Evolutionary conservation across 2,329 filamentous ascomycete genomes (phyloP).

Genomic region (Penicillium concentricum): DNA sequence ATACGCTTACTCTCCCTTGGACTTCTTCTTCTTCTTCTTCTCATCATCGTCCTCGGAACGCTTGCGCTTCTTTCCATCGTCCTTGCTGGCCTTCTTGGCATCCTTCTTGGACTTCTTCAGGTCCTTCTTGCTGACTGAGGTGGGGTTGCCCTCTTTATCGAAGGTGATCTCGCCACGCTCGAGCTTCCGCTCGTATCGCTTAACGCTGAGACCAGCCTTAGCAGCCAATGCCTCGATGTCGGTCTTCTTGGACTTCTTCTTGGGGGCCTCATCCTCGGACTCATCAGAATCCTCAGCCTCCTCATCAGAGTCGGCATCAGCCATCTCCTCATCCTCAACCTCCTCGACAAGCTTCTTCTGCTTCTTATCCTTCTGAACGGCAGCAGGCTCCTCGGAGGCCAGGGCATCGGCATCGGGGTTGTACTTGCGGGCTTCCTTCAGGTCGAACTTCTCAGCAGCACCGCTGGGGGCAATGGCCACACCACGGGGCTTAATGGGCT

Average conservation of each 20-base stretch:
- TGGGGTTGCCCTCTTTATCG: slow-evolving; percentile 62
- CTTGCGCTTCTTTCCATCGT: slow-evolving; percentile 72
- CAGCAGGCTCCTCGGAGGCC: slow-evolving; percentile 61
- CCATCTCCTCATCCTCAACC: slow-evolving; percentile 47
- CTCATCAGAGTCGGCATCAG: slow-evolving; percentile 40
- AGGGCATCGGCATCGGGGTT: slow-evolving; percentile 91
- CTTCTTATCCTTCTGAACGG: slow-evolving; percentile 45
- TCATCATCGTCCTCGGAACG: slow-evolving; percentile 57
- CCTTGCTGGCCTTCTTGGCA: slow-evolving; percentile 54
- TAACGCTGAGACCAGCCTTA: slow-evolving; percentile 66
- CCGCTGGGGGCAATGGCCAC: slow-evolving; percentile 73
- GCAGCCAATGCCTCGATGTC: slow-evolving; percentile 61
- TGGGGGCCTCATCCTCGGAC: slow-evolving; percentile 29
- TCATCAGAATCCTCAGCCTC: slow-evolving; percentile 29
- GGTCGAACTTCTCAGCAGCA: slow-evolving; percentile 68
- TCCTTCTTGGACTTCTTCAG: slow-evolving; percentile 70
- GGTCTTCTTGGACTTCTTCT: slow-evolving; percentile 47
- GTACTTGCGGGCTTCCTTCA: slow-evolving; percentile 93
- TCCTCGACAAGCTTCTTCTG: slow-evolving; percentile 50
- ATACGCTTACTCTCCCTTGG: slow-evolving; percentile 59
- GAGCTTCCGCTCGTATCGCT: slow-evolving; percentile 76
- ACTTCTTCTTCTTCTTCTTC: slow-evolving; percentile 49
- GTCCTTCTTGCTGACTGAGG: slow-evolving; percentile 72
- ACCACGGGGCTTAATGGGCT: slow-evolving; percentile 76
- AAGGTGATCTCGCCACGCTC: slow-evolving; percentile 73